phyloP scores from a whole-genome alignment of 2,329 filamentous ascomycete genomes.

The Sphaerulina musiva region DNA sequence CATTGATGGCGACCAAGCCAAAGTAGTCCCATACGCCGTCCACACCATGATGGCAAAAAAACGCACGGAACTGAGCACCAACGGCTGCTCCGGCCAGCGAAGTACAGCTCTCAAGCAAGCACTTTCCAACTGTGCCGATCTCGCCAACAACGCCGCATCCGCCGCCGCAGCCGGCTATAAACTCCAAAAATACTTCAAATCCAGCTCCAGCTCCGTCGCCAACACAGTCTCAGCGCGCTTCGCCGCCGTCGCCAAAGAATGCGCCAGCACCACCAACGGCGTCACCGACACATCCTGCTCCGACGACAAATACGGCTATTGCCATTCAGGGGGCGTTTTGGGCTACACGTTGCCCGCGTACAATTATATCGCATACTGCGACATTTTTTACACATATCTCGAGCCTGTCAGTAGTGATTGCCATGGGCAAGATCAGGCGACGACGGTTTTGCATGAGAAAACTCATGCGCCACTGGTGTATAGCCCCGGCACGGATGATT shows the following conservation, averaged over 20 bases:
- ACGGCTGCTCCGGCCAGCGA: conserved; percentile 48
- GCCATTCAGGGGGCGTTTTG: conserved; percentile 44
- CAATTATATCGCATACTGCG: conserved; percentile 57
- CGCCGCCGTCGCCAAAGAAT: conserved; percentile 50
- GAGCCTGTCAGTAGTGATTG: conserved; percentile 47
- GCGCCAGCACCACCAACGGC: conserved; percentile 45
- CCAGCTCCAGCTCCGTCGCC: conserved; percentile 42
- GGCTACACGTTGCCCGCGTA: conserved; percentile 51
- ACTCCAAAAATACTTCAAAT: conserved; percentile 59
- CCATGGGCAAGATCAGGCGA: conserved; percentile 59
- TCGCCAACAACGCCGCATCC: conserved; percentile 49
- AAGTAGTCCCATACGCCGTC: conserved; percentile 11
- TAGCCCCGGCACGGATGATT: conserved; percentile 53
- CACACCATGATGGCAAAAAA: conserved; percentile 37
- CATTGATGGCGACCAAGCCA: conserved; percentile 43
- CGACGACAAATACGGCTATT: conserved; percentile 50
- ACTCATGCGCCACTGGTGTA: conserved; percentile 54
- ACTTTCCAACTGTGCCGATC: conserved; percentile 48
- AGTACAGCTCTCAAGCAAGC: conserved; percentile 45
- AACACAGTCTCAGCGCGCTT: conserved; percentile 48
- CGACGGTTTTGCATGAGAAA: conserved; percentile 59
- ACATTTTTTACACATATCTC: conserved; percentile 52
- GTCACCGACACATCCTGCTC: conserved; percentile 53
- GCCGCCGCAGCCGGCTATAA: conserved; percentile 49
- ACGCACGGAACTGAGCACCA: conserved; percentile 48